Conservation (phyloP, 177 flowering plant genomes). For the Vitis hybrid region DNA sequence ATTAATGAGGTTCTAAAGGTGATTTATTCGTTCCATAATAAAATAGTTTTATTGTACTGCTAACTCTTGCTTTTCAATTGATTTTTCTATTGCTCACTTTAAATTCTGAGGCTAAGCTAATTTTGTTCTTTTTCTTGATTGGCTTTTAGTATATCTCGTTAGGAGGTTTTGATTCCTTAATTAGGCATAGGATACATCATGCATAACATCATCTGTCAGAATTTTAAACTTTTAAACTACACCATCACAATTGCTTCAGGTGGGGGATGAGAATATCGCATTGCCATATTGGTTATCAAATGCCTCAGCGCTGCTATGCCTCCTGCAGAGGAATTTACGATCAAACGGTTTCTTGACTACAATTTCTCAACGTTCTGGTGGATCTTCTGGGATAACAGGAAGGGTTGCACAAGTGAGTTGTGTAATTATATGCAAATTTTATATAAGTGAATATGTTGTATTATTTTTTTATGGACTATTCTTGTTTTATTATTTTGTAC, state of each 20-base stretch:
- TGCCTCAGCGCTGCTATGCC: slow-evolving; percentile 89
- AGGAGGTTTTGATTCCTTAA: not conserved
- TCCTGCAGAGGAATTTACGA: slow-evolving; percentile 73
- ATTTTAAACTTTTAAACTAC: not conserved
- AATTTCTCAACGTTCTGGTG: slow-evolving; percentile 58
- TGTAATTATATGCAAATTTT: not conserved
- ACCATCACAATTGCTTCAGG: slow-evolving; percentile 41
- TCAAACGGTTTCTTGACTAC: slow-evolving; percentile 70
- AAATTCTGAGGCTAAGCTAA: not conserved
- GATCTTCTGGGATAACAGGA: slow-evolving; percentile 57
- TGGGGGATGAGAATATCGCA: slow-evolving; percentile 55
- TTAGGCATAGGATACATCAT: not conserved
- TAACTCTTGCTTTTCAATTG: not conserved
- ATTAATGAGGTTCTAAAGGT: slow-evolving; percentile 85
- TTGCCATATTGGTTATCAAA: slow-evolving; percentile 99
- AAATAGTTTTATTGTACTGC: not conserved
- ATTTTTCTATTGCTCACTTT: not conserved
- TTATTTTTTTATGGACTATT: slow-evolving; percentile 1
- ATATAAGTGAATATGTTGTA: too few species aligned
- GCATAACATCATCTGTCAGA: not conserved
- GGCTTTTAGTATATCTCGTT: not conserved
- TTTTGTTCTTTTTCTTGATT: not conserved
- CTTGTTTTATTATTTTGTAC: not conserved
- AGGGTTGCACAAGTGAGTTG: slow-evolving; percentile 60
- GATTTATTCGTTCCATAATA: slow-evolving; percentile 1